phyloP scores from a whole-genome alignment of 257 asterid species.

The Nyctanthes arbortristis region DNA sequence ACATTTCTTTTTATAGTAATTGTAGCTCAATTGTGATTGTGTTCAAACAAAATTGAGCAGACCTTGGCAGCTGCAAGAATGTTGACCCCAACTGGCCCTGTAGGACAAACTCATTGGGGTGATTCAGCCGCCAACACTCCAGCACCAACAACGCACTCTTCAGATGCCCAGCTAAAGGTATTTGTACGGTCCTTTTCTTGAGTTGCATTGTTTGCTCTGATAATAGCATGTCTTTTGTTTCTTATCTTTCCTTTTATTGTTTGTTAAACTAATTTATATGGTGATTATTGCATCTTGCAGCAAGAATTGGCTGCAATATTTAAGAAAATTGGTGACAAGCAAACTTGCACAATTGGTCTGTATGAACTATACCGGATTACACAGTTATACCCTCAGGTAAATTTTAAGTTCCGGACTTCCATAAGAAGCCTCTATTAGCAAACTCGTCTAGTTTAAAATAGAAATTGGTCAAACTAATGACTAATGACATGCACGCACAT shows the following conservation, averaged over 20 bases:
- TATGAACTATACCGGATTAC: conserved; percentile 95
- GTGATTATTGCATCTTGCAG: conserved; percentile 44
- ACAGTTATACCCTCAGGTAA: conserved; percentile 92
- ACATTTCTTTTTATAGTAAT: neutral
- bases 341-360: conserved; percentile 96
- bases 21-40: conserved; percentile 10
- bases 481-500: no score
- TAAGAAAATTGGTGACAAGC: conserved; percentile 98
- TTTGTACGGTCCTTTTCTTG: conserved; percentile 7
- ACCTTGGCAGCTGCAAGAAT: conserved; percentile 99
- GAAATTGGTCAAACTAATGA: no score
- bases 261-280: neutral
- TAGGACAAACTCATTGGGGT: conserved; percentile 94
- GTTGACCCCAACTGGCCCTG: conserved; percentile 94
- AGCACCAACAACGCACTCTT: conserved; percentile 79
- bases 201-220: neutral
- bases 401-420: no score
- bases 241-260: conserved; percentile 1
- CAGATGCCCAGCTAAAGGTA: conserved; percentile 95
- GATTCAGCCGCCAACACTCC: conserved; percentile 84
- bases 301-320: conserved; percentile 98
- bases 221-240: neutral
- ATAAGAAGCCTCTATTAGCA: no score
- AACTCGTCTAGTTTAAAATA: no score
- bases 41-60: conserved; percentile 42